Conservation (phyloP, 73 alveolate species). For the Durusdinium trenchii region DNA sequence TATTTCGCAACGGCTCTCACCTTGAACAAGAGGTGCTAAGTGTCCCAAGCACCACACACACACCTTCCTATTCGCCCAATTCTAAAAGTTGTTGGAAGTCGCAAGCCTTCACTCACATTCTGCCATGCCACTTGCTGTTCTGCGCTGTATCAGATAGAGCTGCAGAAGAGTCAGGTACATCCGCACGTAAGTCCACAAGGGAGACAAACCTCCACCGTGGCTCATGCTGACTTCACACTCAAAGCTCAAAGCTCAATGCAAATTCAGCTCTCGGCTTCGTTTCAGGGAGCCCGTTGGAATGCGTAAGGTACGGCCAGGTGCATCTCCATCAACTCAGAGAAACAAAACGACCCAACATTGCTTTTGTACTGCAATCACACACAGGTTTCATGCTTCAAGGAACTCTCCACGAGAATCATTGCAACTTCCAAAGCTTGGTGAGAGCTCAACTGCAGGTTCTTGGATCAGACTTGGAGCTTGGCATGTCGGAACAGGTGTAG, state of each 20-base stretch:
- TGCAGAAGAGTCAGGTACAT: conserved; percentile 24
- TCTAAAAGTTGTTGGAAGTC: not conserved
- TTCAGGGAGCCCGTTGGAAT: conserved; percentile 24
- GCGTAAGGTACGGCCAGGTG: conserved; percentile 36
- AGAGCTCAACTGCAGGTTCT: too few relatives aligned
- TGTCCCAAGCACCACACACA: too few relatives aligned
- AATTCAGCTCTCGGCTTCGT: not conserved
- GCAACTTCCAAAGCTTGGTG: too few relatives aligned
- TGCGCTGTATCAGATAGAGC: conserved; percentile 40
- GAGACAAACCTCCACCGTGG: conserved; percentile 21
- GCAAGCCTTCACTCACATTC: not conserved
- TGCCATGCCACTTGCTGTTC: not conserved
- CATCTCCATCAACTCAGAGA: conserved; percentile 33
- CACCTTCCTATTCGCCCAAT: too few relatives aligned
- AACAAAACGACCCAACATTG: too few relatives aligned
- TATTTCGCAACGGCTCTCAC: conserved; percentile 28
- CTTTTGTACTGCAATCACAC: too few relatives aligned
- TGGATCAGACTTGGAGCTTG: too few relatives aligned
- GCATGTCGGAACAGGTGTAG: too few relatives aligned
- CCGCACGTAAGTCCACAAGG: conserved; percentile 58
- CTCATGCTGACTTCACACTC: too few relatives aligned
- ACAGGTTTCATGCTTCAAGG: too few relatives aligned
- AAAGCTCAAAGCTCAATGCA: not conserved
- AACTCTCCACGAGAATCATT: too few relatives aligned
- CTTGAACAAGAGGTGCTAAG: too few relatives aligned